Evolutionary conservation across 192 early-diverging fungal genomes (phyloP).

Genomic region (Entophlyctis luteolus): DNA sequence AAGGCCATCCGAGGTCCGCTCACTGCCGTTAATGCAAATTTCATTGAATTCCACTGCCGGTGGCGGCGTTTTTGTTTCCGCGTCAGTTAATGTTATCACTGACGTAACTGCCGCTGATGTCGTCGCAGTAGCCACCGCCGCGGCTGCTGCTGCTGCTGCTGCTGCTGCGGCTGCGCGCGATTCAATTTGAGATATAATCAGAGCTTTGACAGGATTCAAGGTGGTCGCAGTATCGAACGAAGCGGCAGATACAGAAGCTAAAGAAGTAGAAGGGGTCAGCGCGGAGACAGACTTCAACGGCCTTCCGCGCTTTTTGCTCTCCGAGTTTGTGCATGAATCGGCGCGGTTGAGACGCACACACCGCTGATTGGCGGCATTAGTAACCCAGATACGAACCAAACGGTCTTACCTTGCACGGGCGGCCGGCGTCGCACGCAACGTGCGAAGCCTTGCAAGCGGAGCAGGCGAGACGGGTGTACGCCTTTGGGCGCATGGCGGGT

Average conservation of each 20-base stretch:
- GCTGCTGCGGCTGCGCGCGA: not conserved
- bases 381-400: too few species aligned
- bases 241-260: not conserved
- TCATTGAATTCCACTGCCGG: too few species aligned
- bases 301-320: conserved; percentile 49
- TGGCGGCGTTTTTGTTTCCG: too few species aligned
- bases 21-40: not conserved
- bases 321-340: conserved; percentile 47
- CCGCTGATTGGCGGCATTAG: conserved; percentile 8
- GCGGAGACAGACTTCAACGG: conserved; percentile 32
- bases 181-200: conserved; percentile 13
- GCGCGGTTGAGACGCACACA: conserved; percentile 45
- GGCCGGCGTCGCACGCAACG: conserved; percentile 37
- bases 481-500: conserved; percentile 1
- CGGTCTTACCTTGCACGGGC: conserved; percentile 38
- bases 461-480: conserved; percentile 21
- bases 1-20: too few species aligned
- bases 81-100: too few species aligned
- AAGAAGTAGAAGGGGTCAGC: not conserved
- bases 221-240: not conserved
- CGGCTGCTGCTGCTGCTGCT: not conserved
- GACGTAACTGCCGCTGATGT: too few species aligned
- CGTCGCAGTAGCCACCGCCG: too few species aligned
- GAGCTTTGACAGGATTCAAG: conserved; percentile 18
- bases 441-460: conserved; percentile 20